These are phyloP conservation scores for Triangularia verruculosa DNA, from an alignment of 2,329 filamentous ascomycete species.

Conservation along the genomic window DNA sequence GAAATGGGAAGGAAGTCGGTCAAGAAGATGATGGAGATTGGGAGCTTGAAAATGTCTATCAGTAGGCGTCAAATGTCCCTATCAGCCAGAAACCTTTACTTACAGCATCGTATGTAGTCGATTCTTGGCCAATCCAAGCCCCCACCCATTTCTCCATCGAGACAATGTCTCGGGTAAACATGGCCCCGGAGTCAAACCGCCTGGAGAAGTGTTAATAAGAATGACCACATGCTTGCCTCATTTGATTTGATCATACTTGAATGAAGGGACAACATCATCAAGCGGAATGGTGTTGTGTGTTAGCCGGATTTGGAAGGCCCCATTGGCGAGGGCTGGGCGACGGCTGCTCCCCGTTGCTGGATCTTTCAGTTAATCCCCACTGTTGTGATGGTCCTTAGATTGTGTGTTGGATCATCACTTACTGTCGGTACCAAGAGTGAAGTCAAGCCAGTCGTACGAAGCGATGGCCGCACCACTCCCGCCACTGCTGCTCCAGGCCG, in stretches of 20 bases:
- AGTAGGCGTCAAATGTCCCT: too few species aligned
- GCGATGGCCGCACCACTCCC: conserved; percentile 26
- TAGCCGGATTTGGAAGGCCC: not conserved
- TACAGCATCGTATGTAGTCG: not conserved
- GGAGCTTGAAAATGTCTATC: not conserved
- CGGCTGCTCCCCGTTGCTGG: not conserved
- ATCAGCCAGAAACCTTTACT: not conserved
- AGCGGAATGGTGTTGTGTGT: too few species aligned
- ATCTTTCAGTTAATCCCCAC: too few species aligned
- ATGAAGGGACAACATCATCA: not conserved
- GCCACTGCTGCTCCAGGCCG: conserved; percentile 21
- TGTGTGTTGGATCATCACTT: too few species aligned
- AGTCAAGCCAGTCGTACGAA: conserved; percentile 28
- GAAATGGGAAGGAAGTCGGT: not conserved
- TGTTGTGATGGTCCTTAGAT: too few species aligned
- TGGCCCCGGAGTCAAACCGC: not conserved
- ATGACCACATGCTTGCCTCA: not conserved
- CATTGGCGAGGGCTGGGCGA: conserved; percentile 1
- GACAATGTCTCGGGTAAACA: not conserved
- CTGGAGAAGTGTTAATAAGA: not conserved
- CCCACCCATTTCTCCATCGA: conserved; percentile 3
- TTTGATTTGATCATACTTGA: not conserved
- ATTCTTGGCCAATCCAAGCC: not conserved
- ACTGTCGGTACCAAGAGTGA: conserved; percentile 23
- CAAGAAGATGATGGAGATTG: not conserved